phyloP scores from a whole-genome alignment of 805 yeast species.

The Tetrapisispora fleetii region DNA sequence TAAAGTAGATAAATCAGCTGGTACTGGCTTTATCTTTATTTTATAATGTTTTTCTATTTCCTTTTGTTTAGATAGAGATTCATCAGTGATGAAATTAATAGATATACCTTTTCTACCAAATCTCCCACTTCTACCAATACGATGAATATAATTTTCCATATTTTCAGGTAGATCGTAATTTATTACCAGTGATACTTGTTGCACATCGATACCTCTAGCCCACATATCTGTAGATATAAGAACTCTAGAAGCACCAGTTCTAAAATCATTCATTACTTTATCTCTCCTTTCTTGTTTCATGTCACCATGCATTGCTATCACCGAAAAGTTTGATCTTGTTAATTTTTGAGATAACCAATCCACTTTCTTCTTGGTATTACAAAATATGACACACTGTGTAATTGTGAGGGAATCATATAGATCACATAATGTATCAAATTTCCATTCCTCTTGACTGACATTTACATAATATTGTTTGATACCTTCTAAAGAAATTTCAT shows the following conservation, averaged over 20 bases:
- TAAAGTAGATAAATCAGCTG: constrained; percentile 53
- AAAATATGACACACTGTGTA: constrained; percentile 95
- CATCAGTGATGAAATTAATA: constrained; percentile 79
- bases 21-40: constrained; percentile 90
- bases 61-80: constrained; percentile 63
- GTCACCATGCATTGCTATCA: constrained; percentile 92
- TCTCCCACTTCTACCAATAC: constrained; percentile 98
- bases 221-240: constrained; percentile 89
- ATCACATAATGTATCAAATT: constrained; percentile 90
- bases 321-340: constrained; percentile 75
- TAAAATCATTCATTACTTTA: constrained; percentile 88
- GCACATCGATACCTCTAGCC: constrained; percentile 98
- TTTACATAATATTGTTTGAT: constrained; percentile 86
- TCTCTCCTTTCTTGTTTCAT: constrained; percentile 92
- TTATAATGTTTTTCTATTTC: constrained; percentile 86
- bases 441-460: constrained; percentile 89
- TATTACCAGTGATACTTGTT: constrained; percentile 90
- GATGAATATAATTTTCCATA: constrained; percentile 90
- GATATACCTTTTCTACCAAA: constrained; percentile 99
- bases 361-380: constrained; percentile 91
- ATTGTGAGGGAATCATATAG: constrained; percentile 90
- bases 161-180: constrained; percentile 87
- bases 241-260: constrained; percentile 89
- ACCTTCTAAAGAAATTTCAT: constrained; percentile 92
- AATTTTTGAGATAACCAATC: constrained; percentile 76